Percentiles rank a stretch among this genome's conserved stretches.
phyloP scores from a whole-genome alignment of 176 grass and related monocot species.

The Oryza glaberrima region DNA sequence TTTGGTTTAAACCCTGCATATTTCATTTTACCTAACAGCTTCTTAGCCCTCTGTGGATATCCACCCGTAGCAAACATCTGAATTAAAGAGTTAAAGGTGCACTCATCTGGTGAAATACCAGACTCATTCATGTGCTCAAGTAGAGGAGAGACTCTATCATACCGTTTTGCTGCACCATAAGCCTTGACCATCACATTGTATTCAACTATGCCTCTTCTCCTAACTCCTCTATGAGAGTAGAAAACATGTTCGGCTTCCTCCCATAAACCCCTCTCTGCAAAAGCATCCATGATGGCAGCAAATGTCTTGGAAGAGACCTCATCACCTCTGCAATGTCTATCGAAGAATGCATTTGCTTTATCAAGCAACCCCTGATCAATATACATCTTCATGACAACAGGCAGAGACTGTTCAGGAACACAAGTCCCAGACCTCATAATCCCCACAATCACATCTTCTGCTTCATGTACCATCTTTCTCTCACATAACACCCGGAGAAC shows the following conservation, averaged over 20 bases:
- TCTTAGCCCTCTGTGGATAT: slow-evolving; percentile 58
- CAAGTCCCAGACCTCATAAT: slow-evolving; percentile 39
- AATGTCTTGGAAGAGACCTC: slow-evolving; percentile 61
- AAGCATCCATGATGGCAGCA: slow-evolving; percentile 71
- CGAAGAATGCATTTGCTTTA: slow-evolving; percentile 60
- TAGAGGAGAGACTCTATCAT: slow-evolving; percentile 64
- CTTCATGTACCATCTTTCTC: slow-evolving; percentile 52
- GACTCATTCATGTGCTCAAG: slow-evolving; percentile 60
- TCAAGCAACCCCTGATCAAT: slow-evolving; percentile 65
- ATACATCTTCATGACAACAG: slow-evolving; percentile 77
- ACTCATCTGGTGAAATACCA: slow-evolving; percentile 60
- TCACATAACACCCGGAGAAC: slow-evolving; percentile 58
- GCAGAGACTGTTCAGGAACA: slow-evolving; percentile 61
- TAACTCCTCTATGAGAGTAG: slow-evolving; percentile 36
- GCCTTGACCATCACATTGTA: slow-evolving; percentile 82
- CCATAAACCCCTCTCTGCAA: slow-evolving; percentile 62
- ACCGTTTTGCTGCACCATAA: slow-evolving; percentile 65
- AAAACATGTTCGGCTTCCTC: slow-evolving; percentile 67
- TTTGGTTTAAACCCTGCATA: slow-evolving; percentile 59
- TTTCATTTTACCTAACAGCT: slow-evolving; percentile 62
- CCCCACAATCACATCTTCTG: slow-evolving; percentile 43
- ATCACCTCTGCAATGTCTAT: slow-evolving; percentile 51
- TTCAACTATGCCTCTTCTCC: slow-evolving; percentile 53
- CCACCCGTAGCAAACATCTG: slow-evolving; percentile 72
- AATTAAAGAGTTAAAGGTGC: slow-evolving; percentile 76